phyloP scores from a whole-genome alignment of 305 asterid genomes.

The Fraxinus baroniana region DNA sequence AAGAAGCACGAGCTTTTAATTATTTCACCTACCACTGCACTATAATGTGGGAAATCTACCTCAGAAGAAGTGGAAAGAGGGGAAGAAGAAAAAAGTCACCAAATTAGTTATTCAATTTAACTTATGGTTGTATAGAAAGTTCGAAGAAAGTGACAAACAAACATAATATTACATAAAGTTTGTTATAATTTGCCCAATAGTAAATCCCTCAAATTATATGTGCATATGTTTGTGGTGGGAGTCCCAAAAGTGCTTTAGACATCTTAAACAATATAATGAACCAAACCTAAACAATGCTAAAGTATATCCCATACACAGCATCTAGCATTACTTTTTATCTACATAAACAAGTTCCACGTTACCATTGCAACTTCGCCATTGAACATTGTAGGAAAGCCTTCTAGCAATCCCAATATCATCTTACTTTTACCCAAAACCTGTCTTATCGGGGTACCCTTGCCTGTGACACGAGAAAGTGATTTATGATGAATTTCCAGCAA shows the following conservation, averaged over 20 bases:
- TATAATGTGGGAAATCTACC: background rate
- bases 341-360: conserved; percentile 7
- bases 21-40: background rate
- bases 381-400: conserved; percentile 90
- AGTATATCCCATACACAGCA: background rate
- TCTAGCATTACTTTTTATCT: background rate
- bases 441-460: conserved; percentile 70
- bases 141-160: background rate
- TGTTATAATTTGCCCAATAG: background rate
- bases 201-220: background rate
- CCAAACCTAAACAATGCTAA: background rate
- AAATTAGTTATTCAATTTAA: background rate
- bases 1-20: background rate
- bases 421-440: conserved; percentile 88
- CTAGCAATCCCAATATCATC: conserved; percentile 78
- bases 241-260: conserved; percentile 2
- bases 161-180: background rate
- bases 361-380: conserved; percentile 95
- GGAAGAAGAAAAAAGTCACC: background rate
- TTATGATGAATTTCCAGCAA: conserved; percentile 9
- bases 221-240: background rate
- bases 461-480: conserved; percentile 36
- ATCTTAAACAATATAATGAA: background rate
- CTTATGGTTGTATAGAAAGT: background rate
- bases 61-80: background rate